Conservation (phyloP, 129 eudicot species). For the Tanacetum coccineum region DNA sequence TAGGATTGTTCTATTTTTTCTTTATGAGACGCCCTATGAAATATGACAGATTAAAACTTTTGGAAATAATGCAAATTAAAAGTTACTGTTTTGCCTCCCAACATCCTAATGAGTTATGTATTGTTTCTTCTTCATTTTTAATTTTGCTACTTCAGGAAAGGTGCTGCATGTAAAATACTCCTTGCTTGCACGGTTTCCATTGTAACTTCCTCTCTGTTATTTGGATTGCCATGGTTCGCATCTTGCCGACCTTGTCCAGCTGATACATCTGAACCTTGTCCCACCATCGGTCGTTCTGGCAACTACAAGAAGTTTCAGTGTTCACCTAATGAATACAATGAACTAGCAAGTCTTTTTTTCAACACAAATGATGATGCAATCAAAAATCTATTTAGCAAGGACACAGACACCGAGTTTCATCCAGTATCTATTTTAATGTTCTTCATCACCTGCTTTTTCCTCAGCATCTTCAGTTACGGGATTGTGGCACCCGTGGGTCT, state of each 20-base stretch:
- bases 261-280: slow-evolving; percentile 71
- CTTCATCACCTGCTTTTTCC: slow-evolving; percentile 70
- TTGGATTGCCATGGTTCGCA: slow-evolving; percentile 86
- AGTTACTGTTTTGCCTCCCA: not conserved
- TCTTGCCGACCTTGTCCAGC: slow-evolving; percentile 78
- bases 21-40: not conserved
- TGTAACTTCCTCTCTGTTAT: slow-evolving; percentile 73
- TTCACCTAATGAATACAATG: slow-evolving; percentile 70
- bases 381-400: slow-evolving; percentile 71
- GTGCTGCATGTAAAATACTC: slow-evolving; percentile 47
- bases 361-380: slow-evolving; percentile 96
- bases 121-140: slow-evolving; percentile 14
- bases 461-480: slow-evolving; percentile 79
- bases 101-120: not conserved
- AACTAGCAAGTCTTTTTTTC: slow-evolving; percentile 85
- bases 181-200: slow-evolving; percentile 74
- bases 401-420: slow-evolving; percentile 71
- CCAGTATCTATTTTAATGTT: slow-evolving; percentile 53
- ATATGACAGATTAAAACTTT: not conserved
- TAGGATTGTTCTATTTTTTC: not conserved
- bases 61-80: not conserved
- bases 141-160: slow-evolving; percentile 54
- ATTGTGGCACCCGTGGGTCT: slow-evolving; percentile 85
- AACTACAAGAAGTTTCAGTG: slow-evolving; percentile 91
- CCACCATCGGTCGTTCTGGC: slow-evolving; percentile 87